Evolutionary conservation across 2,329 filamentous ascomycete genomes (phyloP).

Genomic region (Ophiostoma angusticollis): DNA sequence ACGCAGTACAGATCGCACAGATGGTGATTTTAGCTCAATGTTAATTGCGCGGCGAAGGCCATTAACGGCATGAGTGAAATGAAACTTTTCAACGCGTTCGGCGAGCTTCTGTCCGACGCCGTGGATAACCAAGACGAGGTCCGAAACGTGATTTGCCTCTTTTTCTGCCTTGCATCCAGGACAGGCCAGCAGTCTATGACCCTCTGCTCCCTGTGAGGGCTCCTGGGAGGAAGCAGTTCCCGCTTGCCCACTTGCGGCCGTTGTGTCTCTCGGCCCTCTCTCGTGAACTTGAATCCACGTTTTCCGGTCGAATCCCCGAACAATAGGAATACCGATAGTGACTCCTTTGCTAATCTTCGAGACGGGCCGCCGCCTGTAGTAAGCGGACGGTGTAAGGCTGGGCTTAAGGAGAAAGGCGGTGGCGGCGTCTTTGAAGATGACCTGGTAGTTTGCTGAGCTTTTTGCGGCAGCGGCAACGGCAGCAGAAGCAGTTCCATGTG

Average conservation of each 20-base stretch:
- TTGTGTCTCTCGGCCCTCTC: conserved; percentile 14
- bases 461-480: conserved; percentile 29
- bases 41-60: conserved; percentile 78
- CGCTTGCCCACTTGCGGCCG: conserved; percentile 15
- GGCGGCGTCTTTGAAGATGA: conserved; percentile 69
- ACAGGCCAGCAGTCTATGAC: conserved; percentile 25
- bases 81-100: conserved; percentile 86
- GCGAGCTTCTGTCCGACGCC: conserved; percentile 95
- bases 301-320: conserved; percentile 72
- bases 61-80: conserved; percentile 95
- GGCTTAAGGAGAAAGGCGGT: conserved; percentile 80
- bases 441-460: conserved; percentile 61
- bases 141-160: conserved; percentile 59
- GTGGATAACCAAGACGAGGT: conserved; percentile 82
- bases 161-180: conserved; percentile 51
- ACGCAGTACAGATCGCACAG: conserved; percentile 63
- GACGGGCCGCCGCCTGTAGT: conserved; percentile 70
- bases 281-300: conserved; percentile 62
- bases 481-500: conserved; percentile 20
- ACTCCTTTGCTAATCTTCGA: conserved; percentile 73
- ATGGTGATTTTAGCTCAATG: conserved; percentile 61
- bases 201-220: not conserved
- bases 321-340: conserved; percentile 73
- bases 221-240: not conserved
- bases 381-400: conserved; percentile 69